Evolutionary conservation across 352 stramenopile species (phyloP).

Genomic region (Phytophthora tentaculata): DNA sequence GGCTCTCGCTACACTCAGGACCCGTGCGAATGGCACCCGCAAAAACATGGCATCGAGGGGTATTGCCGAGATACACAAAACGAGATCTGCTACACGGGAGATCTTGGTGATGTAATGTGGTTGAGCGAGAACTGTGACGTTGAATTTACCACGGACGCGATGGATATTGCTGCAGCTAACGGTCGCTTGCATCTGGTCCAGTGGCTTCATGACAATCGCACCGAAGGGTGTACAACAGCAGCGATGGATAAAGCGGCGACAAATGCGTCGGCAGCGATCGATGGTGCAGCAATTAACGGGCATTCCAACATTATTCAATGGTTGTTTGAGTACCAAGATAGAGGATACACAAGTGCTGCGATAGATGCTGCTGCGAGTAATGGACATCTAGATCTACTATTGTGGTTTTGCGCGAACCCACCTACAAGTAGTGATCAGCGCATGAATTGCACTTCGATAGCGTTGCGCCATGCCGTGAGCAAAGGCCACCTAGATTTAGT

Average conservation of each 20-base stretch:
- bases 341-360: slow-evolving; percentile 14
- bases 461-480: background rate
- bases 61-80: background rate
- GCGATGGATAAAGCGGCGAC: slow-evolving; percentile 2
- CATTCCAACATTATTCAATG: background rate
- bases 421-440: too few relatives aligned
- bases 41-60: background rate
- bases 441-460: background rate
- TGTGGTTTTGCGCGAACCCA: background rate
- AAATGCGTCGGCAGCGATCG: background rate
- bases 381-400: too few relatives aligned
- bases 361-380: slow-evolving; percentile 18
- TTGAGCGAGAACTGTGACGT: background rate
- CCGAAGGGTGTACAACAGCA: background rate
- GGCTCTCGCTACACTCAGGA: background rate
- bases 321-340: slow-evolving; percentile 11
- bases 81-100: background rate
- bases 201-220: slow-evolving; percentile 6
- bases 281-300: background rate
- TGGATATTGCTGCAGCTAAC: background rate
- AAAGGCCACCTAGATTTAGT: background rate
- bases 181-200: background rate
- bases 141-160: background rate
- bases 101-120: background rate
- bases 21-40: background rate